Evolutionary conservation across 768 basidiomycete genomes (phyloP).

Genomic region (Galerina sulciceps): DNA sequence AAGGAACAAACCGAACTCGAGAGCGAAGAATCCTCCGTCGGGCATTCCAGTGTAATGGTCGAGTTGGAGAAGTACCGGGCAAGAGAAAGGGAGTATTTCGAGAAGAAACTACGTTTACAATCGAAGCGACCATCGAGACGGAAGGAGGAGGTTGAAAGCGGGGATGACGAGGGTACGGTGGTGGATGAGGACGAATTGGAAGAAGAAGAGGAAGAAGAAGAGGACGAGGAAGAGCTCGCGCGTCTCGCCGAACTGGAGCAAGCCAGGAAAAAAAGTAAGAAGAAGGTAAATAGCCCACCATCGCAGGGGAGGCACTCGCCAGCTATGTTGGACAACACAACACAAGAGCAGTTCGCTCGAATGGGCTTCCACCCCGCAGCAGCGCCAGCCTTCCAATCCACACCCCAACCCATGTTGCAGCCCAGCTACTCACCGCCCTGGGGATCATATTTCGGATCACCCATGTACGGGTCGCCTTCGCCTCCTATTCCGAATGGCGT

Average conservation of each 20-base stretch:
- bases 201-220: neutral
- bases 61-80: neutral
- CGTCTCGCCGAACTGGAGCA: too few relatives aligned
- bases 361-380: neutral
- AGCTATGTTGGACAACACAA: neutral
- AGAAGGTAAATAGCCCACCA: neutral
- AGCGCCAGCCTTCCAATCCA: neutral
- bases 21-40: too few relatives aligned
- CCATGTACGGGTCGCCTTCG: neutral
- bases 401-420: neutral
- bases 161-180: neutral
- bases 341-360: neutral
- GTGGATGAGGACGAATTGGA: neutral
- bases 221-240: neutral
- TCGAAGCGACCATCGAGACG: neutral
- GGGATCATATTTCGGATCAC: too few relatives aligned
- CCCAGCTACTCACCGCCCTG: neutral
- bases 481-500: neutral
- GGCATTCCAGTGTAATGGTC: neutral
- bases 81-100: neutral
- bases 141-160: neutral
- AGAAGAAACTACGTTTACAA: neutral
- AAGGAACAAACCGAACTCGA: neutral
- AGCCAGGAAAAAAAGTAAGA: neutral
- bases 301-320: neutral